phyloP scores from a whole-genome alignment of 176 grass and related monocot species.

The Poa annua region DNA sequence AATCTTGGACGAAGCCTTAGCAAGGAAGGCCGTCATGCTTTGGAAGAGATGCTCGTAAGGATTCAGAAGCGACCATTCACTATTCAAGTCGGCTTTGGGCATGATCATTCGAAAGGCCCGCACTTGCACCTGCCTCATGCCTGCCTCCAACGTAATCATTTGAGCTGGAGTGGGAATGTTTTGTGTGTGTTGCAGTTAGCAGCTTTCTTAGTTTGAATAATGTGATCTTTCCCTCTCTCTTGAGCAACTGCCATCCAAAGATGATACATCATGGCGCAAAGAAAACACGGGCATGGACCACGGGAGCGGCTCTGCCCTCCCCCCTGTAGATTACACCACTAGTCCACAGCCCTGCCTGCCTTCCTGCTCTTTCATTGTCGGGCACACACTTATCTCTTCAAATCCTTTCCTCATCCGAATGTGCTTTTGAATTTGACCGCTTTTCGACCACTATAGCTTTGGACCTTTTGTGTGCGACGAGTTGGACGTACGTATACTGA shows the following conservation, averaged over 20 bases:
- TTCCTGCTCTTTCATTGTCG: constrained; percentile 6
- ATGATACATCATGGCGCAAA: constrained; percentile 30
- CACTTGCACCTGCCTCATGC: not conserved
- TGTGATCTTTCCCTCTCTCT: not conserved
- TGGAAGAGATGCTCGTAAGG: not conserved
- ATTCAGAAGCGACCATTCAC: not conserved
- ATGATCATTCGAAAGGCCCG: constrained; percentile 14
- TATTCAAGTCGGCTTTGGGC: not conserved
- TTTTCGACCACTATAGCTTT: not conserved
- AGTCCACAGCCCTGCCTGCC: not conserved
- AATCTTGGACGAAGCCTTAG: not conserved
- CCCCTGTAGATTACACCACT: not conserved
- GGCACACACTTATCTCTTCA: not conserved
- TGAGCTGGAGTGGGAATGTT: not conserved
- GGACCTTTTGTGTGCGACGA: not conserved
- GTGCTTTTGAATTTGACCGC: constrained; percentile 36
- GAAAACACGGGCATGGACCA: constrained; percentile 3
- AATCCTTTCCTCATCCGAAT: not conserved
- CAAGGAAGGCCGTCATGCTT: not conserved
- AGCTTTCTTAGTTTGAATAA: not conserved
- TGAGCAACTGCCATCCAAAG: constrained; percentile 1
- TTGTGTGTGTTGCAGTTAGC: not conserved
- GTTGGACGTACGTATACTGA: not conserved
- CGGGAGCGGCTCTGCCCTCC: not conserved
- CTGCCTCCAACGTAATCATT: constrained; percentile 17